phyloP scores from a whole-genome alignment of 179 eudicot genomes.

The Beta macrorhiza region DNA sequence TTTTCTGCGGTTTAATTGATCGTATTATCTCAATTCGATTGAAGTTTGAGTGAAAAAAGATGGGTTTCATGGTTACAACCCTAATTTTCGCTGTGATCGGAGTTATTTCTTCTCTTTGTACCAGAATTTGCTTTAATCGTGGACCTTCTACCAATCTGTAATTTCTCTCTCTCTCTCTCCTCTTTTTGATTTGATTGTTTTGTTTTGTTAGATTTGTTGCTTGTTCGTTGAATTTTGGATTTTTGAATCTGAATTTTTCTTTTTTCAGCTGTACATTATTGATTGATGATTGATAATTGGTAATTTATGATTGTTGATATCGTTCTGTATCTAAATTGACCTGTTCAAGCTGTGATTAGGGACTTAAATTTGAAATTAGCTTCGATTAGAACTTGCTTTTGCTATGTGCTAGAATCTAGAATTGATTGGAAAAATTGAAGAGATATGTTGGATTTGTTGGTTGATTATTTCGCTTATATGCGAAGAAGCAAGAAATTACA shows the following conservation, averaged over 20 bases:
- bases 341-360: not conserved
- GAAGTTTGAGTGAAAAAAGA: slow-evolving; percentile 16
- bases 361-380: not conserved
- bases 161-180: slow-evolving; percentile 15
- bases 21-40: not conserved
- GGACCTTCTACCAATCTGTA: slow-evolving; percentile 96
- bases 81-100: slow-evolving; percentile 71
- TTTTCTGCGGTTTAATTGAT: not conserved
- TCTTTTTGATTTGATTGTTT: not conserved
- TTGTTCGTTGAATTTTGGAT: slow-evolving; percentile 15
- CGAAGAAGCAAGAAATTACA: not conserved
- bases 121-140: slow-evolving; percentile 81
- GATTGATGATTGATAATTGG: not conserved
- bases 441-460: not conserved
- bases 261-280: slow-evolving; percentile 2
- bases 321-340: not conserved
- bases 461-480: not conserved
- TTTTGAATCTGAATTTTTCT: slow-evolving; percentile 17
- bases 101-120: slow-evolving; percentile 59
- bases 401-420: not conserved
- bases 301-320: not conserved
- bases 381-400: not conserved
- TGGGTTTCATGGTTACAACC: slow-evolving; percentile 78
- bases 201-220: not conserved
- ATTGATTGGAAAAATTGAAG: not conserved